phyloP scores from a whole-genome alignment of 805 yeast genomes.

The Kuraishia hungarica region DNA sequence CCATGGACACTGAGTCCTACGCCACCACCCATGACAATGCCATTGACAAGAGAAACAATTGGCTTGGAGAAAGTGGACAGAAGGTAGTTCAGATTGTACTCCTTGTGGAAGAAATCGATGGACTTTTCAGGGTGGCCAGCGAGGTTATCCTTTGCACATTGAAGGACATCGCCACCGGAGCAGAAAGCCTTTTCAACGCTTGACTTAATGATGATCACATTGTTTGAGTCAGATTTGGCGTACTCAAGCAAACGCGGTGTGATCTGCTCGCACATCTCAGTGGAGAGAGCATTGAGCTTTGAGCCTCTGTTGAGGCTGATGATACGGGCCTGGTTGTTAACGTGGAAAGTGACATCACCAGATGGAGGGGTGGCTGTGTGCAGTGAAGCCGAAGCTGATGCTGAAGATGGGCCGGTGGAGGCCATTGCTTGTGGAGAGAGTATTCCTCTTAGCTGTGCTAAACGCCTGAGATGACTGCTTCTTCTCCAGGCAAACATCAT shows the following conservation, averaged over 20 bases:
- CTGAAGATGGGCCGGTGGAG: not conserved
- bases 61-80: conserved; percentile 85
- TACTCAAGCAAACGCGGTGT: conserved; percentile 71
- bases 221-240: conserved; percentile 56
- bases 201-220: conserved; percentile 62
- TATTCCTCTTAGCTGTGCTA: not conserved
- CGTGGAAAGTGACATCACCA: conserved; percentile 54
- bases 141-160: conserved; percentile 56
- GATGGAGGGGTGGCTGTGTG: conserved; percentile 4
- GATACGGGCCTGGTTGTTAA: conserved; percentile 58
- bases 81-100: conserved; percentile 73
- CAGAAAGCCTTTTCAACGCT: conserved; percentile 67
- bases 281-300: conserved; percentile 79
- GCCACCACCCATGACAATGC: conserved; percentile 98
- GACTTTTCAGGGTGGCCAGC: conserved; percentile 38
- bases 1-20: conserved; percentile 87
- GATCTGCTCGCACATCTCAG: conserved; percentile 66
- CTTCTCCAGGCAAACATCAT: not conserved
- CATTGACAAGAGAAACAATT: conserved; percentile 76
- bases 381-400: not conserved
- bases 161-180: conserved; percentile 95
- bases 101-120: conserved; percentile 62
- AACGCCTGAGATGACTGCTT: not conserved
- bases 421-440: not conserved
- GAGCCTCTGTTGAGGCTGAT: conserved; percentile 70